Base-by-base conservation (phyloP, 176 grass and related monocot genomes). In the Neostapfia colusana region DNA sequence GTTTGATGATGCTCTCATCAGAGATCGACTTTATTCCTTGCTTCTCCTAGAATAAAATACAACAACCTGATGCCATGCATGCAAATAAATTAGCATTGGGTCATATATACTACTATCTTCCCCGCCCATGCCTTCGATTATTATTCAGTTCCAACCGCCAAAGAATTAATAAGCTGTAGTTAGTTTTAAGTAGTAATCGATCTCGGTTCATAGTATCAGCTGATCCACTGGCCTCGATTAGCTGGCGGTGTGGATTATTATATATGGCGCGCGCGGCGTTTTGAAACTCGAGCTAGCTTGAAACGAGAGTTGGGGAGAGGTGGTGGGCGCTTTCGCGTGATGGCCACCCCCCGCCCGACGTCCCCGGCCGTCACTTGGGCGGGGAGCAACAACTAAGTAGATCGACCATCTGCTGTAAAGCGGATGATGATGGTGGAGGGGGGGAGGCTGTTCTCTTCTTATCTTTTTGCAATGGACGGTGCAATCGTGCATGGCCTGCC, bases 11-110 rank as follows among this genome's bases (percentile, higher is more conserved):
- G 48, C 61, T 67, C 14, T 43, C 51, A 24, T 69, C 51, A 12
- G 2, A 50, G 40, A n/a, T n/a, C n/a, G 8, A 31, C 75, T 75
- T 88, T 88, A 88, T 84, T 84, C 86, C 26, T 88, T 88, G 81
- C 81, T 75, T 80, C 55, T 57, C 70, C 55, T 64, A 84, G 70
- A 79, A 74, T 37, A 74, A 74, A 72, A 66, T 41, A 18, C 34
- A 41, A 42, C 31, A 27, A 37, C 10, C 8, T 34, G 28, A 75
- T 39, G 64, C 28, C 13, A 12, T 1, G 10, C 24, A 36, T 7
- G 40, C 25, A 58, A 65, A 48, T 65, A 77, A 72, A 71, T 2
- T 31, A 31, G 31, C 3, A 59, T 82, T 26, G 10, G 10, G 21
- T 51, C 59, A 79, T 44, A 39, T 38, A 41, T 31, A 31, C 31